These are phyloP conservation scores for Ophiostoma sp. DNA, from an alignment of 2,329 filamentous ascomycete genomes.

Conservation along the genomic window DNA sequence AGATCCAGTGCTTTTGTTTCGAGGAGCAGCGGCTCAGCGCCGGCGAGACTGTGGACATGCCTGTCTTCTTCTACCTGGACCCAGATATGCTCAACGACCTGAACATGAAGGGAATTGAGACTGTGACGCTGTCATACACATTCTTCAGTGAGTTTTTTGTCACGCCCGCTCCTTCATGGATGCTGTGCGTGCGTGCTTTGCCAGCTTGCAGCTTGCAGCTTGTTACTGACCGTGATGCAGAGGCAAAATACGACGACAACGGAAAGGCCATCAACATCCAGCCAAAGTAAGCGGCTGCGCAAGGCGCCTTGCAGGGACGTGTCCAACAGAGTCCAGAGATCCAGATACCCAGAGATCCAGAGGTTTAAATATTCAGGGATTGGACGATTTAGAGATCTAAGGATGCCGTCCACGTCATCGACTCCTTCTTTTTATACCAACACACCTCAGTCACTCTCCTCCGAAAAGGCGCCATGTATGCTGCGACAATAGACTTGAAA, in stretches of 20 bases:
- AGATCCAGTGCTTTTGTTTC: slow-evolving; percentile 99
- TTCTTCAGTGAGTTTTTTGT: slow-evolving; percentile 79
- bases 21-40: slow-evolving; percentile 93
- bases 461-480: neutral
- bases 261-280: slow-evolving; percentile 53
- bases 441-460: neutral
- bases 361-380: neutral
- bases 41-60: slow-evolving; percentile 98
- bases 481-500: neutral
- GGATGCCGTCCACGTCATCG: neutral
- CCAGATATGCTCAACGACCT: slow-evolving; percentile 89
- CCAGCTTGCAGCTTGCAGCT: too few species aligned
- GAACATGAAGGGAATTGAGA: slow-evolving; percentile 90
- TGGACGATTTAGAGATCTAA: neutral
- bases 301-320: neutral
- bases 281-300: neutral
- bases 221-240: slow-evolving; percentile 38
- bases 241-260: slow-evolving; percentile 79
- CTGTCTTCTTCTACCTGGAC: slow-evolving; percentile 98
- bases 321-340: neutral
- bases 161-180: too few species aligned
- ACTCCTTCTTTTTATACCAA: neutral
- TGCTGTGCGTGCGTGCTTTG: too few species aligned
- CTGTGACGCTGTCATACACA: slow-evolving; percentile 92
- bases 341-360: neutral